These are phyloP conservation scores for Solanum tacnaense DNA, from an alignment of 257 asterid species.

Conservation along the genomic window DNA sequence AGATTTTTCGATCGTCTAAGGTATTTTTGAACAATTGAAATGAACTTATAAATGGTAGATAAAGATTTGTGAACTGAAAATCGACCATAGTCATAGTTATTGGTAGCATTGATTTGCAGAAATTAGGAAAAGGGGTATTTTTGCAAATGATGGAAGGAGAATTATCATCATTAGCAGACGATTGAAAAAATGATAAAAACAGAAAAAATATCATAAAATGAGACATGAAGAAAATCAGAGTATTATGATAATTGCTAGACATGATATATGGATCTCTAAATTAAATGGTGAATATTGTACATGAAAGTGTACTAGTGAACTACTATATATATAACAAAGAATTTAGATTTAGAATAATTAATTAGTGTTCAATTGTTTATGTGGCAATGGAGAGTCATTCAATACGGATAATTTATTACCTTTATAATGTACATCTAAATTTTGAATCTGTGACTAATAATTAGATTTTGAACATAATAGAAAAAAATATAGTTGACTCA, in stretches of 20 bases:
- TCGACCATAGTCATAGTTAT: not conserved
- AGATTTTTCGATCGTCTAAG: not conserved
- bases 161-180: not conserved
- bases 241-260: not conserved
- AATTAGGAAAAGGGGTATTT: conserved; percentile 5
- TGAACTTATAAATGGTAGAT: not conserved
- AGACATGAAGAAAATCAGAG: not conserved
- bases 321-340: not conserved
- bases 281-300: not conserved
- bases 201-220: not conserved
- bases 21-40: not conserved
- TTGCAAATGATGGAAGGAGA: conserved; percentile 5
- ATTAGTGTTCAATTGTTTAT: not conserved
- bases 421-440: not conserved
- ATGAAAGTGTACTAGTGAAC: not conserved
- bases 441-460: not conserved
- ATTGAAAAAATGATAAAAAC: not conserved
- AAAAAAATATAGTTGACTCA: not conserved
- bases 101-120: conserved; percentile 3
- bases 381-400: not conserved
- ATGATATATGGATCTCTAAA: not conserved
- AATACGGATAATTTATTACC: too few relatives aligned
- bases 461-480: not conserved
- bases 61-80: not conserved
- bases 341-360: not conserved